Percentiles rank a stretch among this genome's conserved stretches.
These are phyloP conservation scores for Olyra latifolia DNA, from an alignment of 176 grass and related monocot species.

Conservation along the genomic window DNA sequence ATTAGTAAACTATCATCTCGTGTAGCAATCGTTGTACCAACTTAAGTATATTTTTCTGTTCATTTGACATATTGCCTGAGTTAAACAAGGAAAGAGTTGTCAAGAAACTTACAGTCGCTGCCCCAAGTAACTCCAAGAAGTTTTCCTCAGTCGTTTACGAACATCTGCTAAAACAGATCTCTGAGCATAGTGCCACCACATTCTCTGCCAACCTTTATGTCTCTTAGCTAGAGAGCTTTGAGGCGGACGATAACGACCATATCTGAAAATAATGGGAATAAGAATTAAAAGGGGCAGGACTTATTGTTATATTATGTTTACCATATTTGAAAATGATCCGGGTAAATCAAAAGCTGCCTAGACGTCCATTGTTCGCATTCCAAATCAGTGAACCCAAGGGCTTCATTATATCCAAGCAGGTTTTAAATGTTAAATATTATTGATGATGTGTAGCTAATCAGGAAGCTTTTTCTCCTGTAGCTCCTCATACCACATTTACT, in stretches of 20 bases:
- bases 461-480: neutral
- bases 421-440: neutral
- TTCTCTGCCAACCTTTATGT: conserved; percentile 80
- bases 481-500: conserved; percentile 1
- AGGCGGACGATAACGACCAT: conserved; percentile 85
- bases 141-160: conserved; percentile 65
- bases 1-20: conserved; percentile 4
- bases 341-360: neutral
- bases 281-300: neutral
- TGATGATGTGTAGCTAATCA: neutral
- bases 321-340: conserved; percentile 13
- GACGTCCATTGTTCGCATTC: conserved; percentile 4
- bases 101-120: conserved; percentile 73
- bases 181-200: conserved; percentile 85
- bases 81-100: conserved; percentile 27
- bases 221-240: conserved; percentile 67
- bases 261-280: conserved; percentile 52
- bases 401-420: conserved; percentile 3
- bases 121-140: conserved; percentile 71
- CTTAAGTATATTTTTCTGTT: conserved; percentile 11
- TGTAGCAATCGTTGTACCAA: neutral
- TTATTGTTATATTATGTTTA: conserved; percentile 3
- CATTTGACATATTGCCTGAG: conserved; percentile 14
- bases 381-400: conserved; percentile 26
- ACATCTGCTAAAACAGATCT: conserved; percentile 72